Percentiles rank a stretch among this genome's conserved stretches.
These are phyloP conservation scores for Fusarium agapanthi DNA, from an alignment of 2,329 filamentous ascomycete species.

Conservation along the genomic window DNA sequence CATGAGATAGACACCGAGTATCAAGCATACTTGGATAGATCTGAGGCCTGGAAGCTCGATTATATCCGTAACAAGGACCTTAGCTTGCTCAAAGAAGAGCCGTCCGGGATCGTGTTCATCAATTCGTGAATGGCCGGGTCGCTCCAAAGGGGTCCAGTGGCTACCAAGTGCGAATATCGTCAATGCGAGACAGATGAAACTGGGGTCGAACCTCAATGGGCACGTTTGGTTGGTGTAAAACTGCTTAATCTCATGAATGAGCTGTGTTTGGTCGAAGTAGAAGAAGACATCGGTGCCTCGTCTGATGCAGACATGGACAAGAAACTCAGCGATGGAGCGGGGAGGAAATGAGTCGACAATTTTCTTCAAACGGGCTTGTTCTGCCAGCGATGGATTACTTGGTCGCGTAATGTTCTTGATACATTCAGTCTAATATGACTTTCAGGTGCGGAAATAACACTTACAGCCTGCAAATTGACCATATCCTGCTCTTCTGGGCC, in stretches of 20 bases:
- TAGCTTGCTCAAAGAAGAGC: neutral
- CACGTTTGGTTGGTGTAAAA: neutral
- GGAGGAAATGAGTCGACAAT: neutral
- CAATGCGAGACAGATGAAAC: neutral
- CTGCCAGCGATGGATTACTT: neutral
- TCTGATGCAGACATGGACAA: neutral
- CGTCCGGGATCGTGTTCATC: neutral
- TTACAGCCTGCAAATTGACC: neutral
- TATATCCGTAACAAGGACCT: neutral
- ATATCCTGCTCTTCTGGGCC: neutral
- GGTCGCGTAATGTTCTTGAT: neutral
- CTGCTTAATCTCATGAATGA: neutral
- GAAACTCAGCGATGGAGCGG: neutral
- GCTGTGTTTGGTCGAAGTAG: neutral
- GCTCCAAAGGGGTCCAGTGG: neutral
- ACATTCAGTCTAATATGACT: neutral
- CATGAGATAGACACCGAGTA: neutral
- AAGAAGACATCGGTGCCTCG: neutral
- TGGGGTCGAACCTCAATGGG: neutral
- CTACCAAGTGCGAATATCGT: neutral
- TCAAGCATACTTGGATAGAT: neutral
- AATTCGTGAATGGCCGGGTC: neutral
- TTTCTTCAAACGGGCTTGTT: neutral
- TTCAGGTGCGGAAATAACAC: accelerated
- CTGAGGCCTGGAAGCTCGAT: neutral